phyloP scores from a whole-genome alignment of 78 protist genomes.

The Protostelium mycophagum region DNA sequence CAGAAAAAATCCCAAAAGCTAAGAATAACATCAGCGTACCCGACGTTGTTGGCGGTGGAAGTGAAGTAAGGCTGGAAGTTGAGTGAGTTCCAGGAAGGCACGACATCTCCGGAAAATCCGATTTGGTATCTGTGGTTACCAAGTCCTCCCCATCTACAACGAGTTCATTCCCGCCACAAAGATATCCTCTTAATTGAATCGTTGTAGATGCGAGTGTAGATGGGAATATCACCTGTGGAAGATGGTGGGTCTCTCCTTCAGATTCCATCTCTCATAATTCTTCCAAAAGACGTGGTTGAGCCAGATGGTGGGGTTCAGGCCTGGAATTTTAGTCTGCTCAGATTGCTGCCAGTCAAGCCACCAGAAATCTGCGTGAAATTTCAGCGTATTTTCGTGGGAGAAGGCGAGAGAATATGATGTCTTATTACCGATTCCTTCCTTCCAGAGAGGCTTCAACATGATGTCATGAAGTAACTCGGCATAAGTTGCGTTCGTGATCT shows the following conservation, averaged over 20 bases:
- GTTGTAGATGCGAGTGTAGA: too few relatives aligned
- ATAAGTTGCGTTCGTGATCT: constrained; percentile 1
- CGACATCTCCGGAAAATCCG: constrained; percentile 69
- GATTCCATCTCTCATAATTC: not conserved
- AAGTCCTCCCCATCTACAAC: constrained; percentile 51
- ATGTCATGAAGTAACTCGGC: not conserved
- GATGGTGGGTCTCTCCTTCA: constrained; percentile 10
- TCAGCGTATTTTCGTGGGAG: too few relatives aligned
- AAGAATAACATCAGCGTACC: constrained; percentile 4
- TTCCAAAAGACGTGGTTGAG: constrained; percentile 1
- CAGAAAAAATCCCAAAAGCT: not conserved
- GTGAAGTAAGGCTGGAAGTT: constrained; percentile 58
- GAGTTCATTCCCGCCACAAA: not conserved
- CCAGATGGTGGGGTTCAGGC: constrained; percentile 36
- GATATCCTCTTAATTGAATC: too few relatives aligned
- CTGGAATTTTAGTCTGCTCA: constrained; percentile 4
- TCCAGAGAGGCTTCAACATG: constrained; percentile 25
- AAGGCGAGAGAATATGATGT: constrained; percentile 20
- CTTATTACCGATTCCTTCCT: constrained; percentile 45
- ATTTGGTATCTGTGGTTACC: constrained; percentile 53
- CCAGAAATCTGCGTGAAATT: not conserved
- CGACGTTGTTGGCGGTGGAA: constrained; percentile 46
- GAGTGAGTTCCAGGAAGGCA: constrained; percentile 29
- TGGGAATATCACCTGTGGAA: not conserved
- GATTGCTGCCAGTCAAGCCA: not conserved